phyloP scores from a whole-genome alignment of 306 rosid genomes.

The Rosa chinensis region DNA sequence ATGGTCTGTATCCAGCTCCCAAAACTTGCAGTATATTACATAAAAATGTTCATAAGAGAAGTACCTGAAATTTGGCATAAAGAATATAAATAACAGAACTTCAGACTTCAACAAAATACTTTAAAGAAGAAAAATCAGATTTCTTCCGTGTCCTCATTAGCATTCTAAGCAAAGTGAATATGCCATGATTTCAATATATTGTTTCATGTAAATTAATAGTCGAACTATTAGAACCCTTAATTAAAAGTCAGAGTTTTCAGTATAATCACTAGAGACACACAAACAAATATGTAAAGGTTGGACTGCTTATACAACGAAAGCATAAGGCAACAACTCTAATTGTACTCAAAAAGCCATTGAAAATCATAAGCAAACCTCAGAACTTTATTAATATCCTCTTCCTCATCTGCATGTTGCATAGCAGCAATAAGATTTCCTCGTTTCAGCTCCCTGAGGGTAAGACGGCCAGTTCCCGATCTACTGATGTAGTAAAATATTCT shows the following conservation, averaged over 20 bases:
- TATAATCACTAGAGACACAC: neutral
- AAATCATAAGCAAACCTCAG: slow-evolving; percentile 46
- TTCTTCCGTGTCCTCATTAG: neutral
- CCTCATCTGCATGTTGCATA: slow-evolving; percentile 94
- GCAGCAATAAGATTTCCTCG: slow-evolving; percentile 88
- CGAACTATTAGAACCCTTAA: neutral
- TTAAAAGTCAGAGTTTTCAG: neutral
- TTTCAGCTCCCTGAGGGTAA: slow-evolving; percentile 84
- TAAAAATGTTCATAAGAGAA: slow-evolving; percentile 92
- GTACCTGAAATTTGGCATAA: slow-evolving; percentile 47
- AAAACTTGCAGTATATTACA: slow-evolving; percentile 79
- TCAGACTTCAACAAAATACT: neutral
- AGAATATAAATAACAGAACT: neutral
- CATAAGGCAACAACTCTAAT: slow-evolving; percentile 9
- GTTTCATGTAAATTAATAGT: neutral
- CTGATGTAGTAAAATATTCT: slow-evolving; percentile 87
- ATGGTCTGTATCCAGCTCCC: slow-evolving; percentile 89
- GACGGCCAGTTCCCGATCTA: slow-evolving; percentile 82
- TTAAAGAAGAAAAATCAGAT: neutral
- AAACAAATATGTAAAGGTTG: neutral
- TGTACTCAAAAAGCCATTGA: neutral
- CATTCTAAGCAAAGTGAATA: neutral
- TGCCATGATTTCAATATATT: neutral
- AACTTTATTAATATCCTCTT: slow-evolving; percentile 94
- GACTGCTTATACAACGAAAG: neutral